phyloP scores from a whole-genome alignment of 2,329 filamentous ascomycete species.

The Trichoderma aggressivum region DNA sequence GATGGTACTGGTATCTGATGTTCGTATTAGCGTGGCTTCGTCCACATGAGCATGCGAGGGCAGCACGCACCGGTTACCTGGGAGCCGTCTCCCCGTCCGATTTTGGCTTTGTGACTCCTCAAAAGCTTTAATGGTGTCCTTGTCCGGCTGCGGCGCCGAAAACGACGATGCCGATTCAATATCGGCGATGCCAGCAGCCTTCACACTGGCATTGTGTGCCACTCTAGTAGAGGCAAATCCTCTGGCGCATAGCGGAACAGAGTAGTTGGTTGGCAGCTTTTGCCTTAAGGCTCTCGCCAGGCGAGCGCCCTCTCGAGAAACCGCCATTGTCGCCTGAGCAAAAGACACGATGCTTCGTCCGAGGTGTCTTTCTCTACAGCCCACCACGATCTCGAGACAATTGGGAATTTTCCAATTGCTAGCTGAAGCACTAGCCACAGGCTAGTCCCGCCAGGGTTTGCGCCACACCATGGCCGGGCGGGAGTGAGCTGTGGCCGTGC shows the following conservation, averaged over 20 bases:
- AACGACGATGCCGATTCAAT: slow-evolving; percentile 52
- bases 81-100: slow-evolving; percentile 39
- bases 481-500: slow-evolving; percentile 15
- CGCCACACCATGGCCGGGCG: neutral
- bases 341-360: neutral
- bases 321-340: slow-evolving; percentile 36
- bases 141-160: slow-evolving; percentile 39
- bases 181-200: slow-evolving; percentile 39
- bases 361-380: neutral
- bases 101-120: slow-evolving; percentile 36
- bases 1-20: slow-evolving; percentile 84
- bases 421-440: slow-evolving; percentile 7
- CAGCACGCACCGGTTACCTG: slow-evolving; percentile 44
- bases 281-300: slow-evolving; percentile 32
- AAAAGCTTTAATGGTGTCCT: slow-evolving; percentile 40
- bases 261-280: slow-evolving; percentile 28
- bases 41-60: neutral
- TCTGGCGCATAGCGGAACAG: slow-evolving; percentile 28
- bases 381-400: slow-evolving; percentile 20
- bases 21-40: neutral
- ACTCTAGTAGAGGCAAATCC: slow-evolving; percentile 49
- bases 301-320: slow-evolving; percentile 40
- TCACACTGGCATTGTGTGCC: slow-evolving; percentile 29
- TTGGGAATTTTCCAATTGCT: slow-evolving; percentile 33
- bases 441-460: slow-evolving; percentile 3